Conservation (phyloP, 192 early-diverging fungal species). For the Rhizophagus clarus region DNA sequence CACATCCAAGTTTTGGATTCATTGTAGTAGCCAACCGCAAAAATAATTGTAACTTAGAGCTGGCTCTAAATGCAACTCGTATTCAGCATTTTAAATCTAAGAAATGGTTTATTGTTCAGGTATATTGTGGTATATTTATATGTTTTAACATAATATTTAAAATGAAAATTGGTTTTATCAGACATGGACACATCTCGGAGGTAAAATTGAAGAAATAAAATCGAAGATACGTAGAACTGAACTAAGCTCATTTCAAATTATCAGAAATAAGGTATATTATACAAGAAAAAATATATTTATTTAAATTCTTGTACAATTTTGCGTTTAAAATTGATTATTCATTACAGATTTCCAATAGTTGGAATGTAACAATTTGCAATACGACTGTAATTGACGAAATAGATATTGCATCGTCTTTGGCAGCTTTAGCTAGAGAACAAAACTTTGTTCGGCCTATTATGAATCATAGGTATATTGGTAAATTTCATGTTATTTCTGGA, state of each 20-base stretch:
- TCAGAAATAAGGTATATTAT: slow-evolving; percentile 41
- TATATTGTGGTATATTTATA: not conserved
- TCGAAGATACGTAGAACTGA: slow-evolving; percentile 54
- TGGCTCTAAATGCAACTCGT: not conserved
- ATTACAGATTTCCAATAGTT: slow-evolving; percentile 48
- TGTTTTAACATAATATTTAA: not conserved
- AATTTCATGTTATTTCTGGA: not conserved
- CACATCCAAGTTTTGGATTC: slow-evolving; percentile 22
- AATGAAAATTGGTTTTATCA: not conserved
- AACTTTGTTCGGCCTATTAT: slow-evolving; percentile 59
- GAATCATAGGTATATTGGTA: slow-evolving; percentile 33
- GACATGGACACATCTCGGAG: slow-evolving; percentile 62
- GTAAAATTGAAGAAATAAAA: slow-evolving; percentile 51
- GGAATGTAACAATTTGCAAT: slow-evolving; percentile 59
- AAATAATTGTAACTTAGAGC: not conserved
- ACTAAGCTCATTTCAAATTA: slow-evolving; percentile 52
- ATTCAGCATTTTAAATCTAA: not conserved
- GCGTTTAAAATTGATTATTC: not conserved
- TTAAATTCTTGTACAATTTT: not conserved
- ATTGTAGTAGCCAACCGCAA: not conserved
- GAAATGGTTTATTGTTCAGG: slow-evolving; percentile 20
- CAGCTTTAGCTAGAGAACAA: slow-evolving; percentile 53
- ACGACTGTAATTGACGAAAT: slow-evolving; percentile 65
- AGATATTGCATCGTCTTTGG: slow-evolving; percentile 68
- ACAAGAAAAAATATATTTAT: not conserved